Conservation (phyloP, 2,329 filamentous ascomycete genomes). For the Teratosphaeria pseudoeucalypti region DNA sequence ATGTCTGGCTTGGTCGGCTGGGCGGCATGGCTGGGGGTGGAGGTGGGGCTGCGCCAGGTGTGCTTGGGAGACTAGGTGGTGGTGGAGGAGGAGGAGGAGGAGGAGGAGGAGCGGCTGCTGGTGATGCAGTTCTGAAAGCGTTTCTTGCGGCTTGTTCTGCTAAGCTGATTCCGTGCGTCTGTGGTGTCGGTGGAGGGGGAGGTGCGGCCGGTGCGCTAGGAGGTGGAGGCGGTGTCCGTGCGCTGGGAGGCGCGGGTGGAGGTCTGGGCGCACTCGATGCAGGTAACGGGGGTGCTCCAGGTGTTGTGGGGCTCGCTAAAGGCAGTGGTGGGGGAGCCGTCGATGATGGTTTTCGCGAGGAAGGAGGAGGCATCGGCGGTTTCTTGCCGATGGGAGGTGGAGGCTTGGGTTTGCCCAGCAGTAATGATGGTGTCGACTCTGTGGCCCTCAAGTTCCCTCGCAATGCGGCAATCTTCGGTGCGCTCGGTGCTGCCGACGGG, state of each 20-base stretch:
- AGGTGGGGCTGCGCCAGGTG: constrained; percentile 19
- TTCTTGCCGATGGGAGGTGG: constrained; percentile 74
- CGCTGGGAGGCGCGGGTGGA: constrained; percentile 26
- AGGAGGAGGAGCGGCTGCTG: constrained; percentile 27
- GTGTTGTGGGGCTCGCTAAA: constrained; percentile 56
- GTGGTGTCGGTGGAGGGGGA: constrained; percentile 1
- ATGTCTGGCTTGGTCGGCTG: constrained; percentile 20
- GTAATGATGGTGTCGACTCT: constrained; percentile 44
- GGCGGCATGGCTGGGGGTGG: constrained; percentile 33
- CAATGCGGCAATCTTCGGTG: constrained; percentile 36
- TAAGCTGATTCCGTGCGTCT: constrained; percentile 33
- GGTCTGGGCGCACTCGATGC: constrained; percentile 26
- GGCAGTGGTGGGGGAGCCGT: constrained; percentile 25
- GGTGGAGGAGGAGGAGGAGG: constrained; percentile 35
- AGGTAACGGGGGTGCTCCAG: constrained; percentile 32
- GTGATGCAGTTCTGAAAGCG: constrained; percentile 38
- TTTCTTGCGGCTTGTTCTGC: constrained; percentile 51
- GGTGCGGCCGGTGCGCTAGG: constrained; percentile 4
- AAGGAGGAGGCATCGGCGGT: constrained; percentile 41
- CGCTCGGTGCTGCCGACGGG: constrained; percentile 27
- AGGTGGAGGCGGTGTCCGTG: constrained; percentile 19
- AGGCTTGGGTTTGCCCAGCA: constrained; percentile 49
- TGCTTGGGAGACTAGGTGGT: constrained; percentile 26
- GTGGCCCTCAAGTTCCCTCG: constrained; percentile 42
- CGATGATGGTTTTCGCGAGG: constrained; percentile 45